Base-by-base conservation (phyloP, 2,329 filamentous ascomycete species). In the Fusarium graminum region DNA sequence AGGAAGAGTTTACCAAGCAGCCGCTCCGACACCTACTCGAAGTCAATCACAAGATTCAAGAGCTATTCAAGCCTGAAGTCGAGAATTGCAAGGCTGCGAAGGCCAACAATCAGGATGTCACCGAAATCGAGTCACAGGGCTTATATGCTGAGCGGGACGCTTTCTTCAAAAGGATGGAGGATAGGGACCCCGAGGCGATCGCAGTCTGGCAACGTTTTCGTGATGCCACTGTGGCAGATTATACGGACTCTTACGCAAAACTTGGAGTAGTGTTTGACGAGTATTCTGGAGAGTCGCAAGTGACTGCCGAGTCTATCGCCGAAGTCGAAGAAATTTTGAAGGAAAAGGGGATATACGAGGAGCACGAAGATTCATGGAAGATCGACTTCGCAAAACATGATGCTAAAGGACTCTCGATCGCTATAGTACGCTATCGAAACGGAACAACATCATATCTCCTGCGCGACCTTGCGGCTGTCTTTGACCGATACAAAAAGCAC, bases 331-430 rank as follows among this genome's bases (percentile, higher is more conserved):
- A 83, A 28, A 77, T 82, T 0, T 81, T 92, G 75, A 81, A 85
- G 67, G 83, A 87, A 53, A 84, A 85, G 53, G 85, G 84, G 2
- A 80, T 92, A 4, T 86, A 85, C 3, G 87, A 92, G 70, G 81
- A 87, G 54, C 86, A 85, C 25, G 87, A 92, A 12, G 90, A 86
- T 2, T 88, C 90, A 0, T 84, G 86, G 65, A 86, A 90, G 65
- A 87, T 92, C 47, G 88, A 93, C 75, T 87, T 92, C 59, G 81
- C 84, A 32, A 91, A 92, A 73, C 87, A 92, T 72, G 90, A 89
- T 73, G 90, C 89, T 63, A 91, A 89, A 75, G 90, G 89, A 46
- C 83, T 92, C 2, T 90, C 89, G 17, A 88, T 87, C 66, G 88
- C 88, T 0, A 83, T 92, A 34, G 81, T 92, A 44, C 82, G 90